These are phyloP conservation scores for Penicillium pancosmium DNA, from an alignment of 495 filamentous ascomycete species.

Conservation along the genomic window DNA sequence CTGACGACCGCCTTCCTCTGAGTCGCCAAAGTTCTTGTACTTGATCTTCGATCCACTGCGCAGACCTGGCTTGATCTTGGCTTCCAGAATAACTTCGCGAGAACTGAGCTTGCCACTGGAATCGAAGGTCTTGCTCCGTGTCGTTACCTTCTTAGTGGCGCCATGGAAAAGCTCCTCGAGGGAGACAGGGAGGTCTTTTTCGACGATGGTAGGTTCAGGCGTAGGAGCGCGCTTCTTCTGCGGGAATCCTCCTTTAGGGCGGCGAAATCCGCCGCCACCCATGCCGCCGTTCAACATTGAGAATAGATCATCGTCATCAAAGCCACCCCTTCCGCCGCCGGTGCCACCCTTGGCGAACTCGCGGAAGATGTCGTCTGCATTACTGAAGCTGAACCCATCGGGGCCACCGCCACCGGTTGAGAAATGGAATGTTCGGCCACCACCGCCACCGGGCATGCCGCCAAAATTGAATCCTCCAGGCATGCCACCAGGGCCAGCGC, in stretches of 20 bases:
- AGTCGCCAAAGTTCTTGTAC: conserved; percentile 93
- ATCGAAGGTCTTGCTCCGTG: conserved; percentile 95
- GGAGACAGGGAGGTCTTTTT: conserved; percentile 77
- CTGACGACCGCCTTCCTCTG: conserved; percentile 96
- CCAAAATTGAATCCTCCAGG: conserved; percentile 58
- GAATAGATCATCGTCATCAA: conserved; percentile 56
- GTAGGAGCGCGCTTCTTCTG: conserved; percentile 55
- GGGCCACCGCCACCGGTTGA: conserved; percentile 56
- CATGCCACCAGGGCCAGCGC: conserved; percentile 59
- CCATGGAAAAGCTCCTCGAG: conserved; percentile 88
- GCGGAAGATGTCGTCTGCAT: conserved; percentile 81
- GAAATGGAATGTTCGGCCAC: conserved; percentile 74
- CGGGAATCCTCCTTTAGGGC: conserved; percentile 42
- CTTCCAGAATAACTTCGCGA: conserved; percentile 87
- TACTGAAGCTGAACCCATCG: conserved; percentile 74
- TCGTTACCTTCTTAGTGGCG: conserved; percentile 92
- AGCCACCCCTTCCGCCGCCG: conserved; percentile 51
- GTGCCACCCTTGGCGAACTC: conserved; percentile 67
- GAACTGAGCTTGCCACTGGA: conserved; percentile 76
- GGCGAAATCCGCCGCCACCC: conserved; percentile 42
- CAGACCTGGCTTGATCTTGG: conserved; percentile 90
- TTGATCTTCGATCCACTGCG: conserved; percentile 98
- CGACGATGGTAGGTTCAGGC: conserved; percentile 89
- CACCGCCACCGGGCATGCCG: conserved; percentile 58
- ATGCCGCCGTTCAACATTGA: conserved; percentile 46